Evolutionary conservation across 2,329 filamentous ascomycete species (phyloP).

Genomic region (Decorospora gaudefroyi): DNA sequence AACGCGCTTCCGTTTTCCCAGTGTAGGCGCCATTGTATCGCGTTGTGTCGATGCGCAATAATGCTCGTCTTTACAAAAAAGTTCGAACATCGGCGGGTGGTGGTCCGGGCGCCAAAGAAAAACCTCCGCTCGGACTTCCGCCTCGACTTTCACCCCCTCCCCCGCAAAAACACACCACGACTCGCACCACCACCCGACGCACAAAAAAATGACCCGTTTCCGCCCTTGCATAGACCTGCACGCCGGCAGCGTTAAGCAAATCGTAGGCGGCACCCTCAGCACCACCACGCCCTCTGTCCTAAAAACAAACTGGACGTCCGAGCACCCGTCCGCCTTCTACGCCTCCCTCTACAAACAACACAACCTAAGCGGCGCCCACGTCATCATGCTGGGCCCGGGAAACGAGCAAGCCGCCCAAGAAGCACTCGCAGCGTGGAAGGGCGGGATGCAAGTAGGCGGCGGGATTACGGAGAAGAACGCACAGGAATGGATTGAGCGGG

Average conservation of each 20-base stretch:
- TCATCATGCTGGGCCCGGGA: slow-evolving; percentile 92
- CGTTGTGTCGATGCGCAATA: slow-evolving; percentile 20
- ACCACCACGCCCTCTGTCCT: slow-evolving; percentile 52
- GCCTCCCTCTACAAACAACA: slow-evolving; percentile 79
- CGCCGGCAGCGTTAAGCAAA: slow-evolving; percentile 97
- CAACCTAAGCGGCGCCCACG: slow-evolving; percentile 77
- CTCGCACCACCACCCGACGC: not conserved
- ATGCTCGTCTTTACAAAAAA: slow-evolving; percentile 7
- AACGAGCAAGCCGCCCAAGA: slow-evolving; percentile 80
- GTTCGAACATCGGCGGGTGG: slow-evolving; percentile 9
- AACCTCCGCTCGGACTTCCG: slow-evolving; percentile 31
- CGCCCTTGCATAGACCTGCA: slow-evolving; percentile 97
- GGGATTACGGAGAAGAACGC: slow-evolving; percentile 89
- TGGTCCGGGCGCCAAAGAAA: slow-evolving; percentile 23
- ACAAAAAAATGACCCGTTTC: slow-evolving; percentile 78
- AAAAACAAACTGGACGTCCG: slow-evolving; percentile 91
- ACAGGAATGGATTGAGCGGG: slow-evolving; percentile 79
- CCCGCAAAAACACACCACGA: slow-evolving; percentile 15
- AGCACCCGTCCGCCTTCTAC: slow-evolving; percentile 79
- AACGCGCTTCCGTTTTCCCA: slow-evolving; percentile 54
- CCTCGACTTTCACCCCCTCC: slow-evolving; percentile 24
- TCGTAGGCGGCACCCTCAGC: slow-evolving; percentile 86
- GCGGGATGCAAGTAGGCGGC: slow-evolving; percentile 86
- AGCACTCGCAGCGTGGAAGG: slow-evolving; percentile 77
- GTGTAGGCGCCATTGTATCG: slow-evolving; percentile 43